Evolutionary conservation across 768 basidiomycete genomes (phyloP), one percentile per base, ranked within the genome.

Genomic region (Mycena vulgaris): DNA sequence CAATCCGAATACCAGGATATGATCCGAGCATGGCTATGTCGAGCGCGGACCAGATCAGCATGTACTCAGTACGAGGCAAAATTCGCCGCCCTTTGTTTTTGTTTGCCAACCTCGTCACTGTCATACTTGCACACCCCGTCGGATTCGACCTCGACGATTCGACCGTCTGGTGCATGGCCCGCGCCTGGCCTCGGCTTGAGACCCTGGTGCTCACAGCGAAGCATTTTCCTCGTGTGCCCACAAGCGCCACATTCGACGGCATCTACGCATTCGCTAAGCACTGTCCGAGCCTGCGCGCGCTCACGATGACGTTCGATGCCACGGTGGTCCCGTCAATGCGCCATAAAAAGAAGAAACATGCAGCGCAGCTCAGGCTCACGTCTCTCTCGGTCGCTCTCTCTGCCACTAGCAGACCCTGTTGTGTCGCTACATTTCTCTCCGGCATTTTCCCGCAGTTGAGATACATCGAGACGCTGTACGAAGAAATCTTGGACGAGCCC

Each of bases 101-200:
- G 17, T 61, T 61, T 33, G 13, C 13, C 48, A 61, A 61, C 11
- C 60, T 61, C 23, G 23, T 35, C 14, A 13, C 0, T 6, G 47
- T 61, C 6, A 16, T 3, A 3, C 47, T 61, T 31, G 4, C n/a
- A 25, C 60, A 48, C 30, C 60, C 60, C 1, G 47, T 49, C 2
- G 60, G 60, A 11, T 49, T 61, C n/a, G 60, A 61, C 21, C 48
- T 61, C 10, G 60, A 61, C 40, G 35, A 61, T 19, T 11, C 31
- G 23, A 33, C 19, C 11, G 25, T 61, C 23, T 2, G 33, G 3
- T 13, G 5, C 4, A 61, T 61, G 60, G 60, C 60, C 6, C 27
- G 45, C 19, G 33, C 60, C 1, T 61, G 60, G 60, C 60, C 45
- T 33, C 60, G 33, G 1, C 25, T 51, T 23, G 21, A 33, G 17